Percentiles rank a stretch among this genome's conserved stretches.
These are phyloP conservation scores for Monosporozyma servazzii DNA, from an alignment of 805 yeast genomes.

Conservation along the genomic window DNA sequence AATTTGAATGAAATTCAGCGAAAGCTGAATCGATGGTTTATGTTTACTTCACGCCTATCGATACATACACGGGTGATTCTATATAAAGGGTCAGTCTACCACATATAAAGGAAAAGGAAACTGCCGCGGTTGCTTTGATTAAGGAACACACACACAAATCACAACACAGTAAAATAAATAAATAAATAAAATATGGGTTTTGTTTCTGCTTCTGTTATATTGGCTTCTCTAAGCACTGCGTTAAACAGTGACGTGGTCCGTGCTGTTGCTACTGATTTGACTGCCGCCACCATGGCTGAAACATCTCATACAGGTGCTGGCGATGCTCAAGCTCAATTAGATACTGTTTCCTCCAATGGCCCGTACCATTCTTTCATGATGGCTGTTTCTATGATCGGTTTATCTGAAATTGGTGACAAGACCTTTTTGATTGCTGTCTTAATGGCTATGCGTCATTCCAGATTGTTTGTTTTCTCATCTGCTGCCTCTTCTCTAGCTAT, in stretches of 20 bases:
- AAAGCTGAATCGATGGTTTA: no score
- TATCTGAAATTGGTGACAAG: slow-evolving; percentile 96
- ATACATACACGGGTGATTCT: no score
- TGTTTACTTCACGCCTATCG: no score
- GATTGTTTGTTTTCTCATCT: slow-evolving; percentile 76
- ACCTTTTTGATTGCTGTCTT: slow-evolving; percentile 93
- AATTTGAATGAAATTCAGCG: no score
- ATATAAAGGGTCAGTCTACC: no score
- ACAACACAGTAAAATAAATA: not conserved
- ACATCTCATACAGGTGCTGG: not conserved
- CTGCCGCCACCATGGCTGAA: not conserved
- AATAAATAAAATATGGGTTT: not conserved
- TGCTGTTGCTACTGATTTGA: not conserved
- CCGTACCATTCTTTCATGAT: slow-evolving; percentile 48
- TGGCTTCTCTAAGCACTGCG: not conserved
- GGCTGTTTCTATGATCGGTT: slow-evolving; percentile 83
- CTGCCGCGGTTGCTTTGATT: not conserved
- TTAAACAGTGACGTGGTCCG: not conserved
- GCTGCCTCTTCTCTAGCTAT: slow-evolving; percentile 77
- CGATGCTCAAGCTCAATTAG: not conserved
- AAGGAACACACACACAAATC: not conserved
- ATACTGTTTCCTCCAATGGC: not conserved
- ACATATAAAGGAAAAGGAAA: no score
- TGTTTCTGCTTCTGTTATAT: not conserved
- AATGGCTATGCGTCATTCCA: slow-evolving; percentile 93